Evolutionary conservation across 2,329 filamentous ascomycete genomes (phyloP).

Genomic region (Stemphylium vesicarium): DNA sequence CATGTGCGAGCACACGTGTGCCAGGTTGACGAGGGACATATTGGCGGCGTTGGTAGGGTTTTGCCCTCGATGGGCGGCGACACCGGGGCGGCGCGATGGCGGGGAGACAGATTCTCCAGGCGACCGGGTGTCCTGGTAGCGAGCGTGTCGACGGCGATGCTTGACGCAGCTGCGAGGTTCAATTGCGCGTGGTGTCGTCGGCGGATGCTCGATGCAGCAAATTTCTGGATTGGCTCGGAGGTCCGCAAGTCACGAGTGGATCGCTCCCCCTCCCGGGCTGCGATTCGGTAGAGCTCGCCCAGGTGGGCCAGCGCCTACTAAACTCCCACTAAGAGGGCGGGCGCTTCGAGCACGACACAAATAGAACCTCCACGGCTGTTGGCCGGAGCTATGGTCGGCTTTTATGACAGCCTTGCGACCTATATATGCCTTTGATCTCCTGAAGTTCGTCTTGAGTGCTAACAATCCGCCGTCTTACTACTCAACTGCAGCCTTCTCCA

Average conservation of each 20-base stretch:
- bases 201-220: conserved; percentile 29
- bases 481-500: conserved; percentile 5
- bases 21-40: conserved; percentile 78
- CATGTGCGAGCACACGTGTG: conserved; percentile 85
- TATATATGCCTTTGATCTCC: conserved; percentile 27
- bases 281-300: conserved; percentile 24
- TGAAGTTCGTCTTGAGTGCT: conserved; percentile 19
- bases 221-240: conserved; percentile 39
- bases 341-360: conserved; percentile 46
- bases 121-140: neutral
- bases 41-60: conserved; percentile 24
- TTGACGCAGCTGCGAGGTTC: conserved; percentile 18
- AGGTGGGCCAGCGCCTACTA: conserved; percentile 19
- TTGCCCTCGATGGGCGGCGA: conserved; percentile 40
- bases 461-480: conserved; percentile 14
- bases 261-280: conserved; percentile 13
- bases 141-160: conserved; percentile 9
- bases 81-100: conserved; percentile 17
- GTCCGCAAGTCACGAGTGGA: conserved; percentile 36
- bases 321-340: conserved; percentile 28
- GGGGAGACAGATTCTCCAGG: neutral
- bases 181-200: conserved; percentile 32
- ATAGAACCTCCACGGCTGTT: conserved; percentile 37
- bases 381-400: conserved; percentile 19
- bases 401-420: conserved; percentile 16